Evolutionary conservation across 257 asterid genomes (phyloP), one percentile per base, ranked within the genome.

Genomic region (Solanum pinnatisectum): DNA sequence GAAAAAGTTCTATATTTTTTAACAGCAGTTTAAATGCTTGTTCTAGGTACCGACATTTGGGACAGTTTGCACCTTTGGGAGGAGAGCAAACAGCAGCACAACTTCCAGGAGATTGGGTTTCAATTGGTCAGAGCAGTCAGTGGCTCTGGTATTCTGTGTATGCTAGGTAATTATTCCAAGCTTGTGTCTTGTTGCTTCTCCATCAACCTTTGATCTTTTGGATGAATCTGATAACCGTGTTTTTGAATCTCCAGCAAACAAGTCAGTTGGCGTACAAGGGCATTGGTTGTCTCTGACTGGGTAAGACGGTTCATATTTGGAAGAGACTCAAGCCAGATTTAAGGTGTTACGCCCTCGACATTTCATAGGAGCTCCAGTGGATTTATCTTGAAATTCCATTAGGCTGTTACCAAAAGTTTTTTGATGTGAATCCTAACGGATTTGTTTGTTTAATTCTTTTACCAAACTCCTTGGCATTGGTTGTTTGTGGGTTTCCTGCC

Each of bases 61-160:
- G 99, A 84, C 99, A 97, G 88, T 97, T 97, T 86, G 99, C 99
- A 83, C 98, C 98, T 33, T 87, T 97, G 91, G 99, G 99, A 89
- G 98, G 98, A 37, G 98, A 96, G 92, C 98, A 97, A 87, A 95
- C 99, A 13, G 99, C 99, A 49, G 99, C 99, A 39, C 94, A 96
- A 90, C 98, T 97, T 84, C 99, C 98, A 7, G 98, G 99, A 91
- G 98, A 97, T 91, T 97, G 99, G 98, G 95, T 97, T 87, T 97
- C 99, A 83, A 96, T 97, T 89, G 99, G 98, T 56, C 95, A 90
- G 32, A 96, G 99, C 92, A 63, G 90, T 71, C 99, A 97, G 91
- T 97, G 99, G 99, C 98, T 97, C 32, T 97, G 99, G 99, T 96
- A 97, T 88, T 97, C 99, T 76, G 96, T 97, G 33, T 97, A 97